A percentile compares a stretch with the other conserved stretches of the same genome.
Conservation (phyloP, 768 basidiomycete species). For the Xerocomus potaroensis region DNA sequence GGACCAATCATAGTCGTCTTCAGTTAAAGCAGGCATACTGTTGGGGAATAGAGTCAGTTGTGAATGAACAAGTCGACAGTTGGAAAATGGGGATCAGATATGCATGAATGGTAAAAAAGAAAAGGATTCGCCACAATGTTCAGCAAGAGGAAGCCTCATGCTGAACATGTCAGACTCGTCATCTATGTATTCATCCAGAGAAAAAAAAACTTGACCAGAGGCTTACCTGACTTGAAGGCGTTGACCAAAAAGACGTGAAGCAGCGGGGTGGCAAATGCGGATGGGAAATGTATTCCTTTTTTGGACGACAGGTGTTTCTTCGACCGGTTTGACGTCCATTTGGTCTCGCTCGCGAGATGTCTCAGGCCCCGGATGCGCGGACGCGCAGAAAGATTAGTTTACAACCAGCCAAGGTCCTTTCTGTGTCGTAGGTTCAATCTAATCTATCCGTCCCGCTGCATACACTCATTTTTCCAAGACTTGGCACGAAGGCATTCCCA, state of each 20-base stretch:
- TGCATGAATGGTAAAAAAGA: slow-evolving; percentile 87
- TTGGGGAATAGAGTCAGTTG: slow-evolving; percentile 4
- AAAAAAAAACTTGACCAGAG: slow-evolving; percentile 5
- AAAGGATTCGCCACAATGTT: slow-evolving; percentile 58
- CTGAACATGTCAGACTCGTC: slow-evolving; percentile 76
- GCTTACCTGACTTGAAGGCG: slow-evolving; percentile 18
- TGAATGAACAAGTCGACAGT: not conserved
- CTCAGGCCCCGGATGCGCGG: slow-evolving; percentile 63
- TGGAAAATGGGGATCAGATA: slow-evolving; percentile 53
- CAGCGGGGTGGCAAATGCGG: slow-evolving; percentile 3
- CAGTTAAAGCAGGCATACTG: slow-evolving; percentile 40
- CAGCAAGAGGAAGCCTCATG: slow-evolving; percentile 57
- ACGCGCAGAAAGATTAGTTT: slow-evolving; percentile 62
- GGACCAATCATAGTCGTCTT: slow-evolving; percentile 76
- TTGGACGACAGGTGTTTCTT: not conserved
- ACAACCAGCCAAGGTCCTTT: slow-evolving; percentile 50
- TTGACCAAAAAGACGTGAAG: slow-evolving; percentile 6
- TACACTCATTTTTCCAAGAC: slow-evolving; percentile 32
- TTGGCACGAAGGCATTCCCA: slow-evolving; percentile 50
- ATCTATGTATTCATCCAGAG: slow-evolving; percentile 51
- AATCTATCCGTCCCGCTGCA: too few species aligned
- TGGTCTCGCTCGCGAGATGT: slow-evolving; percentile 36
- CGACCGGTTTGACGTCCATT: not conserved
- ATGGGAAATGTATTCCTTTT: slow-evolving; percentile 22
- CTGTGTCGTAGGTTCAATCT: slow-evolving; percentile 45